Evolutionary conservation across 345 rosid species (phyloP).

Genomic region (Sapria himalayana): DNA sequence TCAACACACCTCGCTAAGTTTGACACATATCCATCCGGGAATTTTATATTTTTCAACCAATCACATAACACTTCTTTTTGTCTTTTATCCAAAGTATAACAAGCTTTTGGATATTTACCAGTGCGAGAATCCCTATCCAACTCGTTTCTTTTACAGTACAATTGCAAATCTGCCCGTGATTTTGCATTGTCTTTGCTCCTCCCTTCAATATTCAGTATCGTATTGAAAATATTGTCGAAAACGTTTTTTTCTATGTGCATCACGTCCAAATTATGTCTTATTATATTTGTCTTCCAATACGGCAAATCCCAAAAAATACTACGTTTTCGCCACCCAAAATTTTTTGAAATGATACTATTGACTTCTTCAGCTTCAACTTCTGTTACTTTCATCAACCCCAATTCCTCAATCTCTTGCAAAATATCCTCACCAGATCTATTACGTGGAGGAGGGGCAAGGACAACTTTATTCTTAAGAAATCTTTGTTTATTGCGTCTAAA

Average conservation of each 20-base stretch:
- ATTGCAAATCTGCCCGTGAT: not conserved
- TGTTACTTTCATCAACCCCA: not conserved
- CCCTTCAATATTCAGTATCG: not conserved
- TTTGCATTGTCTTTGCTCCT: conserved; percentile 1
- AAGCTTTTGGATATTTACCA: not conserved
- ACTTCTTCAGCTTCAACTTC: not conserved
- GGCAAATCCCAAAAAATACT: not conserved
- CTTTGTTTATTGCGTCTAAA: not conserved
- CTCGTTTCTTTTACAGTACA: no score
- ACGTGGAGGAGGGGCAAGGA: not conserved
- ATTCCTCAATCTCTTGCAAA: not conserved
- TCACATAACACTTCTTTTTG: not conserved
- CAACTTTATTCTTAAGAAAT: not conserved
- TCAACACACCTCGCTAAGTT: not conserved
- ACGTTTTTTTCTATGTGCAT: conserved; percentile 1
- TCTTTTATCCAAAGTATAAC: not conserved
- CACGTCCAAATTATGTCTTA: not conserved
- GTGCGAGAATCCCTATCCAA: not conserved
- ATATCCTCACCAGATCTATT: not conserved
- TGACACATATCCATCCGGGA: not conserved
- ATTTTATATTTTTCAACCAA: not conserved
- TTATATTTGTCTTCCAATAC: not conserved
- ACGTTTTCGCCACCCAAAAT: not conserved
- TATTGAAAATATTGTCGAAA: no score
- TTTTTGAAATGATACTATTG: not conserved